Evolutionary conservation across 1,139 yeast species (phyloP).

Genomic region (Debaryomyces singareniensis): DNA sequence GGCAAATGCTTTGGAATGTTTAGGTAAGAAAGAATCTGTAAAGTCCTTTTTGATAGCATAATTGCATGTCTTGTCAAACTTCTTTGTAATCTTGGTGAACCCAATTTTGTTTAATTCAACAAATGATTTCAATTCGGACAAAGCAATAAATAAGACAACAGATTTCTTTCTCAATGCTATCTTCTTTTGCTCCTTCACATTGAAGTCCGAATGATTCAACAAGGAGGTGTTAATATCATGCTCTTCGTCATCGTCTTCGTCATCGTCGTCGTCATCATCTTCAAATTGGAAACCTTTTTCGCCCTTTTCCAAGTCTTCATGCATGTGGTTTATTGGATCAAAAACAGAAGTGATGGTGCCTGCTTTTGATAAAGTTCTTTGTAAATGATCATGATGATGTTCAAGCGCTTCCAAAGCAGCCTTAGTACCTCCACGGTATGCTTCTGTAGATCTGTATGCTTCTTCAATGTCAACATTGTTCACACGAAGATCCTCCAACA

Average conservation of each 20-base stretch:
- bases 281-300: slow-evolving; percentile 14
- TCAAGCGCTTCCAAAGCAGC: slow-evolving; percentile 8
- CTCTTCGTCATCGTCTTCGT: slow-evolving; percentile 35
- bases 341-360: slow-evolving; percentile 23
- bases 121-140: slow-evolving; percentile 80
- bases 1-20: slow-evolving; percentile 40
- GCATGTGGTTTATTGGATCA: slow-evolving; percentile 18
- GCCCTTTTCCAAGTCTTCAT: slow-evolving; percentile 7
- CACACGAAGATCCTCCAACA: slow-evolving; percentile 32
- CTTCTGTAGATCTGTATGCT: slow-evolving; percentile 11
- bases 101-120: slow-evolving; percentile 83
- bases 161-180: slow-evolving; percentile 66
- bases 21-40: slow-evolving; percentile 37
- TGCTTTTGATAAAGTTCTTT: slow-evolving; percentile 1
- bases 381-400: background rate
- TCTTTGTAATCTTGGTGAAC: slow-evolving; percentile 80
- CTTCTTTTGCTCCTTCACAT: slow-evolving; percentile 45
- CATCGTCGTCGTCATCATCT: slow-evolving; percentile 36
- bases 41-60: slow-evolving; percentile 52
- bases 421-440: slow-evolving; percentile 8
- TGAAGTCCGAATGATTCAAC: slow-evolving; percentile 41
- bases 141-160: slow-evolving; percentile 59
- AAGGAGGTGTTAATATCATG: slow-evolving; percentile 31
- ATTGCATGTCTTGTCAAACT: slow-evolving; percentile 78
- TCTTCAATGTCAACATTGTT: slow-evolving; percentile 24